A percentile compares a stretch with the other conserved stretches of the same genome.
phyloP scores from a whole-genome alignment of 768 basidiomycete genomes.

The Boletus coccyginus region DNA sequence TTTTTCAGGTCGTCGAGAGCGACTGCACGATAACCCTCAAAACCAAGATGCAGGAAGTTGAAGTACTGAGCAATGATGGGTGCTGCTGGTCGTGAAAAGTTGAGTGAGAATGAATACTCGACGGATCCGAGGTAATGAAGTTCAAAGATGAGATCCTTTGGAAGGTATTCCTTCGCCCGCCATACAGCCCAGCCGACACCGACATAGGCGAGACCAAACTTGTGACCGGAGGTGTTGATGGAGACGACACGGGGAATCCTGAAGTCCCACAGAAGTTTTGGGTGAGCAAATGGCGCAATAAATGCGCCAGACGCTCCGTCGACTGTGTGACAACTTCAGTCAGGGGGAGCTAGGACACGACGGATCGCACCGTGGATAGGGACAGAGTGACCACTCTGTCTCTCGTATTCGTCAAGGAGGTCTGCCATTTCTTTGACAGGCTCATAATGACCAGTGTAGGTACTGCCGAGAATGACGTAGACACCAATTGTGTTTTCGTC shows the following conservation, averaged over 20 bases:
- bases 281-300: conserved; percentile 57
- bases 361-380: conserved; percentile 38
- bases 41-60: conserved; percentile 61
- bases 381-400: conserved; percentile 39
- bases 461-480: conserved; percentile 60
- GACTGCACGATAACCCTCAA: conserved; percentile 48
- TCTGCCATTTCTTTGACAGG: conserved; percentile 84
- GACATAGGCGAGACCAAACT: conserved; percentile 55
- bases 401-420: conserved; percentile 59
- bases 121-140: conserved; percentile 49
- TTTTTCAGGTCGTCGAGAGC: conserved; percentile 53
- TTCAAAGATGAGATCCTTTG: conserved; percentile 70
- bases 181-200: conserved; percentile 68
- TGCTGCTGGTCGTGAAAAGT: conserved; percentile 60
- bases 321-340: conserved; percentile 28
- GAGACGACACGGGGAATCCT: conserved; percentile 55
- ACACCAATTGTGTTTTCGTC: conserved; percentile 75
- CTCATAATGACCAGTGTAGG: conserved; percentile 63
- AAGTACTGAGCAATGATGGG: conserved; percentile 64
- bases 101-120: conserved; percentile 75
- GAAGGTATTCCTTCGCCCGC: conserved; percentile 53
- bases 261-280: conserved; percentile 60
- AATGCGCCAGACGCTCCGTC: conserved; percentile 64
- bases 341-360: conserved; percentile 23
- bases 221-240: conserved; percentile 62